Base-by-base conservation (phyloP, 768 basidiomycete species). In the Podaxis sp. region DNA sequence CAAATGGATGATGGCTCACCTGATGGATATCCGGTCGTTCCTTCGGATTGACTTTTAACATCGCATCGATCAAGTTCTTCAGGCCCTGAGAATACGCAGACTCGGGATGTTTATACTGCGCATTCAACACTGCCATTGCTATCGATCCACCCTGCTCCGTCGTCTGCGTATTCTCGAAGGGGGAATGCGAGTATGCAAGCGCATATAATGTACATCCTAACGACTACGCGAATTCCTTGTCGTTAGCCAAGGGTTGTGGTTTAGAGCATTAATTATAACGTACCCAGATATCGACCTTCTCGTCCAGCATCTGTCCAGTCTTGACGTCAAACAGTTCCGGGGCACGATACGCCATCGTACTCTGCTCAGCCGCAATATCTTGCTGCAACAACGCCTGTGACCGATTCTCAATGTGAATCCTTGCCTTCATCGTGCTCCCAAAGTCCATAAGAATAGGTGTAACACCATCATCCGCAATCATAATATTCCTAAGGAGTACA, bases 281-380 rank as follows among this genome's bases (percentile, higher is more conserved):
- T 76, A 94, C 94, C 95, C 95, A 97, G 36, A 97, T 94, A 71
- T 97, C 95, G 11, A 97, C 95, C 70, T 94, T 96, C 77, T 98
- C 96, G 67, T 97, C 93, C 7, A 98, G 76, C 0, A 80, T 85
- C 43, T 83, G 78, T 24, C 93, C 93, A 4, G 95, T 98, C 73
- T 96, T 96, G 60, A 97, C 96, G 68, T 99, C 97, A 71, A 98
- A 99, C 22, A 99, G 80, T 71, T 99, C 97, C 0, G 97, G 97
- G 1, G 97, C 96, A 19, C 97, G 88, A 69, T 96, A 99, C 0
- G 97, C 93, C 97, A 99, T 98, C 12, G 95, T 94, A 66, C 94
- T 96, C 74, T 96, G 96, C 74, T 99, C 97, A 17, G 94, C 94
- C 2, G 97, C 97, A 65, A 96, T 87, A 72, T 99, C 97, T 80